These are phyloP conservation scores for Debaryomycetaceae sp. DNA, from an alignment of 1,139 yeast genomes.

Conservation along the genomic window DNA sequence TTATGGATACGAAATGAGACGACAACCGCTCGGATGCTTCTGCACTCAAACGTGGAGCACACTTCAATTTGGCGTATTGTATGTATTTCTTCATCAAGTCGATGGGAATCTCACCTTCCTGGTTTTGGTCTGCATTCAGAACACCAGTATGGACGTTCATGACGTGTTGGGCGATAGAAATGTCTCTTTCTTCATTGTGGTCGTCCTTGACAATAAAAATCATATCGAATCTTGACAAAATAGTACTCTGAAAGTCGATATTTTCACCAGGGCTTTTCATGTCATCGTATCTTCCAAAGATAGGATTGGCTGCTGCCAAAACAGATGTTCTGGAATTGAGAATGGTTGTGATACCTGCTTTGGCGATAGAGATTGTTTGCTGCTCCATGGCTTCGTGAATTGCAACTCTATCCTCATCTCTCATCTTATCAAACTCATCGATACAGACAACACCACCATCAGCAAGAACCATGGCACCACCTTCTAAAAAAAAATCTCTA, in stretches of 20 bases:
- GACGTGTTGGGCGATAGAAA: conserved; percentile 90
- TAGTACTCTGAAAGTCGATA: conserved; percentile 95
- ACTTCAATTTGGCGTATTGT: conserved; percentile 81
- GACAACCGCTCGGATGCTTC: conserved; percentile 90
- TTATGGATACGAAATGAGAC: conserved; percentile 90
- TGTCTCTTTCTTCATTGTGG: conserved; percentile 82
- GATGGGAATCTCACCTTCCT: conserved; percentile 85
- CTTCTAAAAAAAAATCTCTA: conserved; percentile 91
- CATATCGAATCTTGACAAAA: conserved; percentile 97
- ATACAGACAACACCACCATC: conserved; percentile 99
- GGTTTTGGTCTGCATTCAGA: conserved; percentile 45
- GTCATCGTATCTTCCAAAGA: conserved; percentile 94
- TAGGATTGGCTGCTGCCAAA: conserved; percentile 96
- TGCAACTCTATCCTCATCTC: conserved; percentile 98
- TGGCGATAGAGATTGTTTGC: conserved; percentile 98
- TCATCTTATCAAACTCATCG: conserved; percentile 98
- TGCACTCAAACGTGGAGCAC: conserved; percentile 89
- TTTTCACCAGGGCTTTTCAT: conserved; percentile 96
- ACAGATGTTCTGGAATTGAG: conserved; percentile 94
- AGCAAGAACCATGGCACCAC: conserved; percentile 99
- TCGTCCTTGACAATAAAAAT: conserved; percentile 95
- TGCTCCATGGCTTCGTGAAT: conserved; percentile 99
- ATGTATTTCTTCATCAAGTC: conserved; percentile 90
- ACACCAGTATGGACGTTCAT: conserved; percentile 91
- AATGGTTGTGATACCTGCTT: conserved; percentile 97